phyloP scores from a whole-genome alignment of 148 eudicot species.

The Suaeda aralocaspica region DNA sequence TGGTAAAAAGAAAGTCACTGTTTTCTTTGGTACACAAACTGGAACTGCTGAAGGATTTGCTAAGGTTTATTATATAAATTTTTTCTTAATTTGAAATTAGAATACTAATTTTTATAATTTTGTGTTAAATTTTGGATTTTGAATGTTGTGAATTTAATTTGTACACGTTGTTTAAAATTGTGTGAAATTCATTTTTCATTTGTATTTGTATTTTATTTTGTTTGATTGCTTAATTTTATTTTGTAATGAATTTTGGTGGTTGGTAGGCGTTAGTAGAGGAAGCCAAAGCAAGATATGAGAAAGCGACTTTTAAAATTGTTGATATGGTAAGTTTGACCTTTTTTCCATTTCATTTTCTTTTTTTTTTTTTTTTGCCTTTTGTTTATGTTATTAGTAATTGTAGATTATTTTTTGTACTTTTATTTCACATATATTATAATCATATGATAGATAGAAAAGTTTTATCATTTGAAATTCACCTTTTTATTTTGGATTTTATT shows the following conservation, averaged over 20 bases:
- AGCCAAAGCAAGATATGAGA: constrained; percentile 87
- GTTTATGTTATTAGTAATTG: background rate
- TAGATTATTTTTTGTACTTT: background rate
- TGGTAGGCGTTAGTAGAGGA: constrained; percentile 83
- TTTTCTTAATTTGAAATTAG: background rate
- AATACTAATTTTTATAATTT: background rate
- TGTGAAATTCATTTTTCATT: background rate
- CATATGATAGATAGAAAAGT: background rate
- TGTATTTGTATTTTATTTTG: background rate
- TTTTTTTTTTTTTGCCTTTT: background rate
- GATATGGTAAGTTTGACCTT: constrained; percentile 60
- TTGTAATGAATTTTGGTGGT: constrained; percentile 23
- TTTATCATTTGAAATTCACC: background rate
- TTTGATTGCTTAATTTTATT: background rate
- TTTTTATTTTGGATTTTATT: background rate
- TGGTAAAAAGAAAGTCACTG: constrained; percentile 62
- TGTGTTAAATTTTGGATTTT: background rate
- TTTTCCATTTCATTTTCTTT: background rate
- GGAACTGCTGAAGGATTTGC: constrained; percentile 99
- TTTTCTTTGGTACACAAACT: constrained; percentile 89
- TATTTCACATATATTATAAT: too few species aligned
- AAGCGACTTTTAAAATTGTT: constrained; percentile 69
- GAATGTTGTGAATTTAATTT: background rate
- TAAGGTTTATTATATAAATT: constrained; percentile 41
- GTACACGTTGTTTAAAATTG: background rate